Conservation (phyloP, 2,329 filamentous ascomycete genomes). For the Beauveria caledonica region DNA sequence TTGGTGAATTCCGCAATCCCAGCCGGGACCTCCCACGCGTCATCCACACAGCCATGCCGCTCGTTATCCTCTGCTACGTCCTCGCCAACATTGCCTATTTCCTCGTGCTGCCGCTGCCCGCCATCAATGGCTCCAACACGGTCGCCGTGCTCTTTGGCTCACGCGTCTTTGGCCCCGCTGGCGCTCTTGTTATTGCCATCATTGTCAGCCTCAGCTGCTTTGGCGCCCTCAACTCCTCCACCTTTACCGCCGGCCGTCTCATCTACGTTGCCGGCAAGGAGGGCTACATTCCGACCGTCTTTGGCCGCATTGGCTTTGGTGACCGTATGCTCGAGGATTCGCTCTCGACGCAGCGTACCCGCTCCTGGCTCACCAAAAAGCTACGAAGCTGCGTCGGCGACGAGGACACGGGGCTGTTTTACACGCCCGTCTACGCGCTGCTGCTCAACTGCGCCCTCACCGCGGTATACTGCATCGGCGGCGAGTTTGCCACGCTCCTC, state of each 20-base stretch:
- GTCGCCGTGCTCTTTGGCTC: slow-evolving; percentile 91
- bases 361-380: slow-evolving; percentile 49
- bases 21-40: slow-evolving; percentile 83
- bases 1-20: slow-evolving; percentile 92
- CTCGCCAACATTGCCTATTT: slow-evolving; percentile 92
- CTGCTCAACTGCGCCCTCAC: slow-evolving; percentile 71
- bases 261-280: slow-evolving; percentile 94
- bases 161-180: slow-evolving; percentile 79
- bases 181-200: slow-evolving; percentile 76
- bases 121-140: slow-evolving; percentile 83
- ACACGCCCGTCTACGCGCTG: slow-evolving; percentile 90
- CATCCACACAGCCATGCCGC: slow-evolving; percentile 91
- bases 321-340: slow-evolving; percentile 27
- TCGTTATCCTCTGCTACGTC: slow-evolving; percentile 85
- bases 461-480: slow-evolving; percentile 68
- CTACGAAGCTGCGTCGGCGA: slow-evolving; percentile 63
- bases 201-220: slow-evolving; percentile 90
- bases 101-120: slow-evolving; percentile 73
- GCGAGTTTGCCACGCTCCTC: slow-evolving; percentile 84
- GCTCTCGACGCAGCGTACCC: slow-evolving; percentile 37
- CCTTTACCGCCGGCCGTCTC: slow-evolving; percentile 85
- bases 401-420: slow-evolving; percentile 72
- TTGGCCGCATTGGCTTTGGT: slow-evolving; percentile 72
- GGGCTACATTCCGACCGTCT: slow-evolving; percentile 78
- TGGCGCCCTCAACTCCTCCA: slow-evolving; percentile 86